Percentiles rank a stretch among this genome's conserved stretches.
phyloP scores from a whole-genome alignment of 179 eudicot genomes.

The Kewa caespitosa region DNA sequence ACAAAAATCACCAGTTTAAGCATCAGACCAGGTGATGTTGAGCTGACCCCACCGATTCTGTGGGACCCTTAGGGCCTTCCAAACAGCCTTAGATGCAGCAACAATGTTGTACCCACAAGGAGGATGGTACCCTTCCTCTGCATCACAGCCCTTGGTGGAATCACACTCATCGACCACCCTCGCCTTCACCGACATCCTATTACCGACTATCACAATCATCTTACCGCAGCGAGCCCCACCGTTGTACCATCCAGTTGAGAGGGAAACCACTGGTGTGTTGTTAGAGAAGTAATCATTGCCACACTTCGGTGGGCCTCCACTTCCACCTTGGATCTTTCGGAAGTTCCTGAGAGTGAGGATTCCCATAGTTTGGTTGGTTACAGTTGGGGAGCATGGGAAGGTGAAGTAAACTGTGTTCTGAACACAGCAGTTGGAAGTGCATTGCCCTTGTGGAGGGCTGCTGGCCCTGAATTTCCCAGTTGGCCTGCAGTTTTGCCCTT shows the following conservation, averaged over 20 bases:
- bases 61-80: slow-evolving; percentile 34
- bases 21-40: background rate
- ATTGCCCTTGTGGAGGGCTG: background rate
- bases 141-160: slow-evolving; percentile 42
- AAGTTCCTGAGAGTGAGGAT: slow-evolving; percentile 36
- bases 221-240: slow-evolving; percentile 32
- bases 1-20: too few relatives aligned
- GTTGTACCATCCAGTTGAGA: slow-evolving; percentile 45
- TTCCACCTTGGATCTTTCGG: slow-evolving; percentile 33
- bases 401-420: slow-evolving; percentile 27
- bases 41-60: background rate
- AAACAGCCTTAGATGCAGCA: slow-evolving; percentile 51
- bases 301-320: slow-evolving; percentile 34
- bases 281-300: slow-evolving; percentile 32
- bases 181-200: slow-evolving; percentile 30
- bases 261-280: slow-evolving; percentile 30
- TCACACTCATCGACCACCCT: slow-evolving; percentile 55
- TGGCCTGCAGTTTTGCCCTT: background rate
- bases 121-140: slow-evolving; percentile 38
- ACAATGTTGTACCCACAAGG: slow-evolving; percentile 41
- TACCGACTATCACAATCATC: slow-evolving; percentile 27
- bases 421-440: slow-evolving; percentile 27
- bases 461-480: background rate
- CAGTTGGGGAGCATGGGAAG: slow-evolving; percentile 35
- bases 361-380: slow-evolving; percentile 23